Percentiles rank a stretch among this genome's conserved stretches.
These are phyloP conservation scores for Colletotrichum tropicale DNA, from an alignment of 2,329 filamentous ascomycete species.

Conservation along the genomic window DNA sequence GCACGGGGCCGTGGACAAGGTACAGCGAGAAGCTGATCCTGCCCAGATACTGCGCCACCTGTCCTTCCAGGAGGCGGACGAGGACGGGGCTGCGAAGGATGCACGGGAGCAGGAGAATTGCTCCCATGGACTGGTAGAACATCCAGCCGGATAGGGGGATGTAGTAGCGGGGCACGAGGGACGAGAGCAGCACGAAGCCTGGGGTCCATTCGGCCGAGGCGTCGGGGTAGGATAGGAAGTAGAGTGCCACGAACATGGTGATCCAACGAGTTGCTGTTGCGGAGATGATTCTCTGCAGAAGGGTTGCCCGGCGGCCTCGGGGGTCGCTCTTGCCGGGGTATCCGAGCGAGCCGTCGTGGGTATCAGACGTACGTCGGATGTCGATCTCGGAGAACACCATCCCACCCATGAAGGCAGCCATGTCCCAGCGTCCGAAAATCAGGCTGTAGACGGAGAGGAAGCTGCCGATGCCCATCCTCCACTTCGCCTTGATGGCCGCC, in stretches of 20 bases:
- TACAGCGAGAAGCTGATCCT: slow-evolving; percentile 46
- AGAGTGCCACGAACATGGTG: slow-evolving; percentile 35
- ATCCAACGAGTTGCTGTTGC: slow-evolving; percentile 28
- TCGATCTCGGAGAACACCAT: slow-evolving; percentile 40
- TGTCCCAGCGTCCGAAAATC: slow-evolving; percentile 41
- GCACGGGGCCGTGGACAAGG: slow-evolving; percentile 37
- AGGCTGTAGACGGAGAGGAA: slow-evolving; percentile 37
- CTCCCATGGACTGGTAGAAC: slow-evolving; percentile 43
- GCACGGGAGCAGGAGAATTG: slow-evolving; percentile 38
- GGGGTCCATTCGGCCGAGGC: slow-evolving; percentile 41
- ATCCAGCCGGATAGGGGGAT: slow-evolving; percentile 39
- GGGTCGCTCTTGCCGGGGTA: slow-evolving; percentile 17
- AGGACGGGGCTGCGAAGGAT: slow-evolving; percentile 36
- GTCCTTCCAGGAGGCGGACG: slow-evolving; percentile 31
- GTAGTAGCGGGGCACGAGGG: slow-evolving; percentile 40
- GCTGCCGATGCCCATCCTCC: slow-evolving; percentile 33
- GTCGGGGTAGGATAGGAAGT: slow-evolving; percentile 44
- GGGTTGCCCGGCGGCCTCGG: not conserved
- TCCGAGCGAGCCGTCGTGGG: slow-evolving; percentile 11
- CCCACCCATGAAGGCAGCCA: slow-evolving; percentile 42
- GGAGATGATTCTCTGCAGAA: slow-evolving; percentile 15
- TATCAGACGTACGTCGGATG: slow-evolving; percentile 26
- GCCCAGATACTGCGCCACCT: slow-evolving; percentile 40
- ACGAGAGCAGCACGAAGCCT: slow-evolving; percentile 36
- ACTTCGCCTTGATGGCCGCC: slow-evolving; percentile 36